A percentile compares a stretch with the other conserved stretches of the same genome.
Evolutionary conservation across 2,329 filamentous ascomycete species (phyloP).

Genomic region (Blumeria graminis): DNA sequence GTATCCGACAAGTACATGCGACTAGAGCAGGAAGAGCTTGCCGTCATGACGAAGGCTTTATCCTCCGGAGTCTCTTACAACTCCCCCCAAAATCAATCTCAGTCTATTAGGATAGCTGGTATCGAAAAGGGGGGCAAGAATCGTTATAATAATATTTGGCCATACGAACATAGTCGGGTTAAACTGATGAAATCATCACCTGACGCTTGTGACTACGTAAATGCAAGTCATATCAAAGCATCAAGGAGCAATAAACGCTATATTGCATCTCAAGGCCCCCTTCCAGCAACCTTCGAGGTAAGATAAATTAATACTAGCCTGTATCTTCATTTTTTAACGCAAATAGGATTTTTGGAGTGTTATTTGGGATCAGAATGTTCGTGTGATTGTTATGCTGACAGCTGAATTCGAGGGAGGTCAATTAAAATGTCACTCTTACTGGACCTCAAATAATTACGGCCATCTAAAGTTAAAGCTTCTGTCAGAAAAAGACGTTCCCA

Average conservation of each 20-base stretch:
- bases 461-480: conserved; percentile 49
- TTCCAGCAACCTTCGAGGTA: conserved; percentile 78
- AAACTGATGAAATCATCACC: conserved; percentile 42
- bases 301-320: conserved; percentile 14
- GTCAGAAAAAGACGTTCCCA: conserved; percentile 58
- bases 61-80: conserved; percentile 34
- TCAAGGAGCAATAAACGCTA: conserved; percentile 72
- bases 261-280: conserved; percentile 82
- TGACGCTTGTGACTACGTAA: conserved; percentile 76
- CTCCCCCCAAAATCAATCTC: conserved; percentile 15
- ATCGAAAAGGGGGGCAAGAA: conserved; percentile 93
- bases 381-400: conserved; percentile 89
- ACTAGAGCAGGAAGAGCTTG: conserved; percentile 68
- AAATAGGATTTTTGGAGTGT: conserved; percentile 87
- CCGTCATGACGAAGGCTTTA: conserved; percentile 72
- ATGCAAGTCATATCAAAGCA: conserved; percentile 68
- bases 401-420: conserved; percentile 85
- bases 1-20: conserved; percentile 65
- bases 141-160: conserved; percentile 91
- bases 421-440: conserved; percentile 87
- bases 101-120: conserved; percentile 51
- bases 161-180: conserved; percentile 82
- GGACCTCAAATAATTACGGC: conserved; percentile 60
- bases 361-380: conserved; percentile 87
- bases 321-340: conserved; percentile 4